A percentile compares a stretch with the other conserved stretches of the same genome.
Conservation (phyloP, 1,139 yeast species). For the Blastobotrys indianensis region DNA sequence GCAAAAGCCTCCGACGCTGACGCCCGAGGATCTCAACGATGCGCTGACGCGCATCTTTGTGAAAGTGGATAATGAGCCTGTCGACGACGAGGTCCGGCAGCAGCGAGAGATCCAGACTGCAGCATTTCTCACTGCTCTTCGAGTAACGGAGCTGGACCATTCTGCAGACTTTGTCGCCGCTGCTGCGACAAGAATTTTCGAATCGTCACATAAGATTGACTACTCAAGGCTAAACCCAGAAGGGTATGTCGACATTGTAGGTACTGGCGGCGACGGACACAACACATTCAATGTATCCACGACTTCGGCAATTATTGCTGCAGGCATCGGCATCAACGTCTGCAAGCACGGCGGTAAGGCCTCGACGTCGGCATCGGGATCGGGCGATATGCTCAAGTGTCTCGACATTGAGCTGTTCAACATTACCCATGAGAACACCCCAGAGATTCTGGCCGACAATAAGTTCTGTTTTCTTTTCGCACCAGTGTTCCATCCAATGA, state of each 20-base stretch:
- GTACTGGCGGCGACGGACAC: constrained; percentile 98
- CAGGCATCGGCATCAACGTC: constrained; percentile 79
- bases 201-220: constrained; percentile 33
- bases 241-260: constrained; percentile 84
- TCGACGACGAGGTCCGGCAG: constrained; percentile 35
- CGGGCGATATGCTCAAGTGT: constrained; percentile 76
- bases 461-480: constrained; percentile 79
- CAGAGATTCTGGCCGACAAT: constrained; percentile 49
- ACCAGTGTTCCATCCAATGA: constrained; percentile 91
- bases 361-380: constrained; percentile 84
- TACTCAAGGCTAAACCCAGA: constrained; percentile 38
- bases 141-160: constrained; percentile 74
- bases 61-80: constrained; percentile 52
- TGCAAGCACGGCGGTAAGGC: constrained; percentile 98
- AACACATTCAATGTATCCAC: constrained; percentile 95
- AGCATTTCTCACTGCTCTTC: constrained; percentile 70
- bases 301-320: constrained; percentile 87
- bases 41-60: constrained; percentile 44
- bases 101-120: constrained; percentile 50
- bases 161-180: constrained; percentile 76
- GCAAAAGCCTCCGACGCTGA: constrained; percentile 51
- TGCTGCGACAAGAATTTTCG: constrained; percentile 69
- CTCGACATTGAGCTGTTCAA: constrained; percentile 73
- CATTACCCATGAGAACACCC: constrained; percentile 61
- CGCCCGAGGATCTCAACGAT: constrained; percentile 53